Evolutionary conservation across 1,284 basidiomycete genomes (phyloP), one percentile per base, ranked within the genome.

Genomic region (Ustilago loliicola): DNA sequence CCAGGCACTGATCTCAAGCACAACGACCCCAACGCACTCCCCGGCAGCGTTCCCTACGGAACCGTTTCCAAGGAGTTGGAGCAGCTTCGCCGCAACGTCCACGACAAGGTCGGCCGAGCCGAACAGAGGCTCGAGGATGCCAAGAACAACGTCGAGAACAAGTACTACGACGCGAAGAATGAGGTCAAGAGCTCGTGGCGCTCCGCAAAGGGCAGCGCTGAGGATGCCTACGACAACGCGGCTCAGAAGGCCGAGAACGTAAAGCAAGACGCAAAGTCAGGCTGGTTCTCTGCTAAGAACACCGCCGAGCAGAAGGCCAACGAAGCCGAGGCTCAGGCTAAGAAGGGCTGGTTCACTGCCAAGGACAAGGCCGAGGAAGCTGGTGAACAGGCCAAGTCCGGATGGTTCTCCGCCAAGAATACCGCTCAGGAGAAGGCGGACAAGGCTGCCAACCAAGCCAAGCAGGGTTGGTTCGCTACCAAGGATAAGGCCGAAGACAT

Each of bases 231-330:
- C 40, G 59, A 75, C 58, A 47, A 32, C 45, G 58, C 67, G 17
- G 47, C 61, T 38, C 51, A 58, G 15, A 61, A 66, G 63, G 77
- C 70, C 4, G 60, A 72, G 42, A 34, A 45, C n/a, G 56, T 48
- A 10, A 70, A 73, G 70, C 59, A 73, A 8, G 63, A 69, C 15
- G 65, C 54, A 56, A 74, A 73, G 56, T 69, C 66, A 1, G 50
- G 63, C 47, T 75, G 72, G 77, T 70, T 70, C 64, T 70, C 66
- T 7, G 51, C 66, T n/a, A 77, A 77, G 75, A 34, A 61, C 42
- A 60, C 58, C 1, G 69, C 65, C 23, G 61, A 77, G 38, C 54
- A 67, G 29, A 74, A 68, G 66, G 66, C 72, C 0, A 47, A 61
- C 13, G 61, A 74, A 11, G 61, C 62, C 29, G 47, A 66, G 32